These are phyloP conservation scores for Stephanocyclus meneghinianus DNA, from an alignment of 352 stramenopile genomes.

Conservation along the genomic window DNA sequence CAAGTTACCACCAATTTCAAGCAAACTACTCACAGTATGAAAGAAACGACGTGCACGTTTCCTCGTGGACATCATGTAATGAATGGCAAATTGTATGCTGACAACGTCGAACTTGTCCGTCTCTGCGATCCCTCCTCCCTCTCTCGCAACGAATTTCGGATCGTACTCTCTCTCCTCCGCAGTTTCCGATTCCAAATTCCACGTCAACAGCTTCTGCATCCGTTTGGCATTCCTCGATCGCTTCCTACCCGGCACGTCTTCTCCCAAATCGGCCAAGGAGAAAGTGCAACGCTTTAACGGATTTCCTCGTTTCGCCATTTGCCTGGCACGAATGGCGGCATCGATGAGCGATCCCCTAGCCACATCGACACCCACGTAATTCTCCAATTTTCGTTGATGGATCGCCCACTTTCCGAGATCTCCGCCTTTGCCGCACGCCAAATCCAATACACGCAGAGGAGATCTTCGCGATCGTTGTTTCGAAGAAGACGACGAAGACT, in stretches of 20 bases:
- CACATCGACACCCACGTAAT: slow-evolving; percentile 98
- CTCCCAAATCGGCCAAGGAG: slow-evolving; percentile 73
- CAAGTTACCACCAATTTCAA: slow-evolving; percentile 91
- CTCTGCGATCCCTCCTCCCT: slow-evolving; percentile 68
- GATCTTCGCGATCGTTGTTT: slow-evolving; percentile 38
- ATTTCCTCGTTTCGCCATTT: slow-evolving; percentile 75
- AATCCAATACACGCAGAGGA: slow-evolving; percentile 90
- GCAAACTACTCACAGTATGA: slow-evolving; percentile 88
- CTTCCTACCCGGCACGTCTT: slow-evolving; percentile 74
- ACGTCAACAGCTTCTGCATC: slow-evolving; percentile 77
- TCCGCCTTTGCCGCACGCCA: slow-evolving; percentile 97
- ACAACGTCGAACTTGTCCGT: slow-evolving; percentile 91
- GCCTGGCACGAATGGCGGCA: slow-evolving; percentile 87
- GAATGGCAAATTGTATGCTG: slow-evolving; percentile 99
- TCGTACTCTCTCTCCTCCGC: slow-evolving; percentile 42
- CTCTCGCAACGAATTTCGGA: slow-evolving; percentile 60
- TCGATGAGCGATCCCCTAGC: slow-evolving; percentile 94
- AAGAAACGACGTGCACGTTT: slow-evolving; percentile 91
- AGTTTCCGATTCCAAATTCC: slow-evolving; percentile 68
- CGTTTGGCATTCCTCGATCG: slow-evolving; percentile 40
- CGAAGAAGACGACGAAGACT: no score
- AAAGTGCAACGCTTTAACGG: slow-evolving; percentile 57
- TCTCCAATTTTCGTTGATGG: slow-evolving; percentile 83
- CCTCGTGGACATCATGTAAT: slow-evolving; percentile 98
- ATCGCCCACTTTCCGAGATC: slow-evolving; percentile 97